These are phyloP conservation scores for Macadamia tetraphylla DNA, from an alignment of 164 flowering plant genomes.

Conservation along the genomic window DNA sequence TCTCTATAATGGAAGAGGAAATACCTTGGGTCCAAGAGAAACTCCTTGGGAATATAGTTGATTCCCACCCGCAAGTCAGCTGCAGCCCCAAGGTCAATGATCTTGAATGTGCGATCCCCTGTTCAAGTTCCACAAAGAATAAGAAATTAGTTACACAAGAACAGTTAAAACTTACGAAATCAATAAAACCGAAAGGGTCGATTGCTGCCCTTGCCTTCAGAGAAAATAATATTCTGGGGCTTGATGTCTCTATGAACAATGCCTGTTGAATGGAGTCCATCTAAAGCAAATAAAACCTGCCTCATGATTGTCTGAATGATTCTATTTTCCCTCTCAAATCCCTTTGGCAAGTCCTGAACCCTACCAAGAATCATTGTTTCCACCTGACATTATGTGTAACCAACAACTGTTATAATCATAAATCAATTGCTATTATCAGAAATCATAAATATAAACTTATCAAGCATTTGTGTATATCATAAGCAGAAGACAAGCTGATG, in stretches of 20 bases:
- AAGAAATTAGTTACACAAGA: not conserved
- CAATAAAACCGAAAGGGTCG: not conserved
- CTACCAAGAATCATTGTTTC: conserved; percentile 82
- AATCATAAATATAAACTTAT: not conserved
- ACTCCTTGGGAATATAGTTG: conserved; percentile 94
- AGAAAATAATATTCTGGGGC: conserved; percentile 91
- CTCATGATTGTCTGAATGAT: conserved; percentile 89
- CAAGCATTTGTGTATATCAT: not conserved
- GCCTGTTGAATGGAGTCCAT: conserved; percentile 96
- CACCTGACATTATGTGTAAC: conserved; percentile 41
- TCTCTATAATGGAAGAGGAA: not conserved
- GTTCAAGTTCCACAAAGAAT: conserved; percentile 17
- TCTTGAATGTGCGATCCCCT: conserved; percentile 90
- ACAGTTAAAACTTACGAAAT: not conserved
- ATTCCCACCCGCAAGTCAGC: conserved; percentile 96
- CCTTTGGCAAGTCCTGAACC: conserved; percentile 76
- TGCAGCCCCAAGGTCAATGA: conserved; percentile 98
- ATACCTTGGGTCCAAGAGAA: conserved; percentile 93
- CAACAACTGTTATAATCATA: not conserved
- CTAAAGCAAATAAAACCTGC: conserved; percentile 86
- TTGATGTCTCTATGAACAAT: conserved; percentile 96
- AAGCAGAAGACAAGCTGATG: not conserved
- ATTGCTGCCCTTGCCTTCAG: conserved; percentile 57
- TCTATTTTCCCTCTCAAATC: conserved; percentile 82
- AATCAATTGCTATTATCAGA: not conserved